Evolutionary conservation across 495 filamentous ascomycete genomes (phyloP), one percentile per base, ranked within the genome.

Genomic region (Penicillium canariense): DNA sequence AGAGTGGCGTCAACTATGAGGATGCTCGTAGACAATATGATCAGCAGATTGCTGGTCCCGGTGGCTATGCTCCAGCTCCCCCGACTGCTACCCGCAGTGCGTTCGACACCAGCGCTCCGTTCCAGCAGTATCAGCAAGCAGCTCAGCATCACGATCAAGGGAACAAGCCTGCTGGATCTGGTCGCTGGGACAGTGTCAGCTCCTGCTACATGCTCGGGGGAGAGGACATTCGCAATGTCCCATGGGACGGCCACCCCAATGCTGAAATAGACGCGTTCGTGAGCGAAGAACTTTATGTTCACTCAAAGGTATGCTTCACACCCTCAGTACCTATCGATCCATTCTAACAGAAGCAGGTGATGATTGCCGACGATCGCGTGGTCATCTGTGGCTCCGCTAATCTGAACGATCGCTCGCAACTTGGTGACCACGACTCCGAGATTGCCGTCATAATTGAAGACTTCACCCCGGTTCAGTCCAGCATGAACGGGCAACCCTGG

Each of bases 331-430:
- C 10, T 43, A 7, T 26, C 0, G 9, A 39, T 17, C 30, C 6
- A 15, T 26, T 15, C 62, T 70, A 64, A 70, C 59, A 31, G 17
- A 1, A 36, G 43, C 48, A 83, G 77, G 81, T 96, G 31, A 82
- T 96, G 57, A 93, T 97, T 66, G 92, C 92, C 49, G 92, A 97
- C 63, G 92, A 97, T 71, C 81, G 84, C 5, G 73, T 90, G 46
- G 93, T 91, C 26, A 92, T 97, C 67, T 90, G 88, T 71, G 93
- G 93, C 44, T 93, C 88, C 0, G 93, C 93, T 30, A 97, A 97
- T 69, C 71, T 97, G 36, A 97, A 97, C 72, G 93, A 97, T 71
- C 88, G 93, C 56, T 93, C 88, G 18, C 93, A 97, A 69, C 80
- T 96, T 14, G 93, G 93, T 15, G 77, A 81, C 50, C 90, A 94